Evolutionary conservation across 1,284 basidiomycete species (phyloP).

Genomic region (Peniophora sp.): DNA sequence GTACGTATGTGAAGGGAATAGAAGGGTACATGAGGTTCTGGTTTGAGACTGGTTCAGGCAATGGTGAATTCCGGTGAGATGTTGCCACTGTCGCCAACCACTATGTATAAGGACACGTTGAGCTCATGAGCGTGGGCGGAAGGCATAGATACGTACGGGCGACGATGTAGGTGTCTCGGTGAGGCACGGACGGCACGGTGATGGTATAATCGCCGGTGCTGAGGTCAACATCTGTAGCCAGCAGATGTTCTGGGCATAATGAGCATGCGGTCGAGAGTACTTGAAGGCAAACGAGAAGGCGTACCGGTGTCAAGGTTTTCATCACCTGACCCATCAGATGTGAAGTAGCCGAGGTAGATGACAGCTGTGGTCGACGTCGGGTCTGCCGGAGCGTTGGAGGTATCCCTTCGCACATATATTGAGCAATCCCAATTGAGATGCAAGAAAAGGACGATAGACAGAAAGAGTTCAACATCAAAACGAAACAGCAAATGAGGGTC

Average conservation of each 20-base stretch:
- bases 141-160: conserved; percentile 30
- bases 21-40: too few species aligned
- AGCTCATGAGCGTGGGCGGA: too few species aligned
- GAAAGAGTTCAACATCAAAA: too few species aligned
- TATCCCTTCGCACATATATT: too few species aligned
- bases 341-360: conserved; percentile 24
- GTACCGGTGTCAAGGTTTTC: conserved; percentile 29
- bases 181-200: conserved; percentile 25
- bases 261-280: too few species aligned
- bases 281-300: not conserved
- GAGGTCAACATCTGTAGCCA: conserved; percentile 33
- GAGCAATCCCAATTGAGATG: too few species aligned
- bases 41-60: conserved; percentile 2
- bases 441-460: too few species aligned
- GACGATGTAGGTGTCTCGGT: conserved; percentile 23
- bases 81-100: conserved; percentile 45
- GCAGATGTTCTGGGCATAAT: conserved; percentile 25
- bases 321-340: conserved; percentile 14
- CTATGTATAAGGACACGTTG: too few species aligned
- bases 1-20: too few species aligned
- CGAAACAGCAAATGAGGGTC: too few species aligned
- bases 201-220: conserved; percentile 24
- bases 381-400: conserved; percentile 18
- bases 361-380: conserved; percentile 24
- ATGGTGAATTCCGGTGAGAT: conserved; percentile 33